Evolutionary conservation across 2,329 filamentous ascomycete species (phyloP).

Genomic region (Amauroascus niger): DNA sequence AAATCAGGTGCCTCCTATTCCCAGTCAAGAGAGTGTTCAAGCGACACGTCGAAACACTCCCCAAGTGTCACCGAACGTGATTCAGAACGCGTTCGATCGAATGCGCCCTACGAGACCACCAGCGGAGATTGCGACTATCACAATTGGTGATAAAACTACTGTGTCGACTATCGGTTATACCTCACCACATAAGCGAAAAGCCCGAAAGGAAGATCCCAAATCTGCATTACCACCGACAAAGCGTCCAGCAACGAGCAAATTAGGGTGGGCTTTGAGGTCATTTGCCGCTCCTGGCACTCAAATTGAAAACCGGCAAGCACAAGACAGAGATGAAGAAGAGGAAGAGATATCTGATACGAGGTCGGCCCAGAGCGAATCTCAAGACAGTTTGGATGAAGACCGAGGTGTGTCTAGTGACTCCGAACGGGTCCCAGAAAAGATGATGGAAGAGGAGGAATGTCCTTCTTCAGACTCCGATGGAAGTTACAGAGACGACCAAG

Average conservation of each 20-base stretch:
- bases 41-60: neutral
- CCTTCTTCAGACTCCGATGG: slow-evolving; percentile 22
- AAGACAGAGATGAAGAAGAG: slow-evolving; percentile 8
- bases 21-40: slow-evolving; percentile 2
- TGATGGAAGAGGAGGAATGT: slow-evolving; percentile 18
- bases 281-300: slow-evolving; percentile 50
- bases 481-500: slow-evolving; percentile 46
- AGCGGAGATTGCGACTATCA: slow-evolving; percentile 61
- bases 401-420: neutral
- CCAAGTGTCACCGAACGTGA: slow-evolving; percentile 20
- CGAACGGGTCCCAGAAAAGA: slow-evolving; percentile 19
- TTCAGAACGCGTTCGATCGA: slow-evolving; percentile 54
- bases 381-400: neutral
- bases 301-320: slow-evolving; percentile 15
- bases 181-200: slow-evolving; percentile 30
- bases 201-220: slow-evolving; percentile 21
- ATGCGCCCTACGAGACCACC: slow-evolving; percentile 55
- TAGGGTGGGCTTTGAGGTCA: slow-evolving; percentile 40
- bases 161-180: slow-evolving; percentile 56
- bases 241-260: slow-evolving; percentile 30
- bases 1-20: neutral
- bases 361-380: slow-evolving; percentile 22
- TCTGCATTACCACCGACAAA: slow-evolving; percentile 29
- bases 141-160: slow-evolving; percentile 58
- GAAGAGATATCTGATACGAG: slow-evolving; percentile 25